phyloP scores from a whole-genome alignment of 805 yeast genomes.

The Hanseniaspora lindneri region DNA sequence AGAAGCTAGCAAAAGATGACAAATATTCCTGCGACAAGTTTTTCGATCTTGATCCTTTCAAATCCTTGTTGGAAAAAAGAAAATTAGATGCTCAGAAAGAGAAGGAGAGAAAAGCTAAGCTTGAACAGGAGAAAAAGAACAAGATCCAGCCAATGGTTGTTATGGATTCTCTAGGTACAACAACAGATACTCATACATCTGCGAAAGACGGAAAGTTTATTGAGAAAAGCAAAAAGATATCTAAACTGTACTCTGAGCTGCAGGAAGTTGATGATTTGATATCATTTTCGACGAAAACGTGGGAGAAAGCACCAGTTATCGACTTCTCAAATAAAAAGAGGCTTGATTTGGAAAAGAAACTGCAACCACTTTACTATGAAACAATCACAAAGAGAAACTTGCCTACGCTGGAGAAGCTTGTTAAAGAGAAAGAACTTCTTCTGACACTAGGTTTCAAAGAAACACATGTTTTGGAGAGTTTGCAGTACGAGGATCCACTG shows the following conservation, averaged over 20 bases:
- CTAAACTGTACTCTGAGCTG: constrained; percentile 14
- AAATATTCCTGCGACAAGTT: constrained; percentile 35
- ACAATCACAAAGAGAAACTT: constrained; percentile 16
- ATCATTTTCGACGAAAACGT: constrained; percentile 40
- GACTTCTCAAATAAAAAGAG: constrained; percentile 57
- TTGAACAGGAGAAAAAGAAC: constrained; percentile 32
- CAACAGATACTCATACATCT: neutral
- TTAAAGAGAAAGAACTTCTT: constrained; percentile 26
- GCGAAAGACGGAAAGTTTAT: constrained; percentile 15
- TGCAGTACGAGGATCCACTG: constrained; percentile 41
- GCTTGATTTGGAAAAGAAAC: constrained; percentile 36
- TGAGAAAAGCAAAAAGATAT: constrained; percentile 17
- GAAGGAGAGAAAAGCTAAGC: constrained; percentile 38
- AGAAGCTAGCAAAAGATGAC: constrained; percentile 36
- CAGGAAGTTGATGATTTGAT: constrained; percentile 9
- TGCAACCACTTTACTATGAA: constrained; percentile 12
- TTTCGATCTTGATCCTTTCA: constrained; percentile 70
- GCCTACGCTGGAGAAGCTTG: constrained; percentile 17
- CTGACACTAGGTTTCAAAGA: constrained; percentile 51
- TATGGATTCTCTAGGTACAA: constrained; percentile 12
- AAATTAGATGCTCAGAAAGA: constrained; percentile 34
- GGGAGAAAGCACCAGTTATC: constrained; percentile 60
- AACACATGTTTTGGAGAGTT: constrained; percentile 60
- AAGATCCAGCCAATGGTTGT: constrained; percentile 18
- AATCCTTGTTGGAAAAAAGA: constrained; percentile 46